Evolutionary conservation across 179 eudicot genomes (phyloP).

Genomic region (Silene coronaria): DNA sequence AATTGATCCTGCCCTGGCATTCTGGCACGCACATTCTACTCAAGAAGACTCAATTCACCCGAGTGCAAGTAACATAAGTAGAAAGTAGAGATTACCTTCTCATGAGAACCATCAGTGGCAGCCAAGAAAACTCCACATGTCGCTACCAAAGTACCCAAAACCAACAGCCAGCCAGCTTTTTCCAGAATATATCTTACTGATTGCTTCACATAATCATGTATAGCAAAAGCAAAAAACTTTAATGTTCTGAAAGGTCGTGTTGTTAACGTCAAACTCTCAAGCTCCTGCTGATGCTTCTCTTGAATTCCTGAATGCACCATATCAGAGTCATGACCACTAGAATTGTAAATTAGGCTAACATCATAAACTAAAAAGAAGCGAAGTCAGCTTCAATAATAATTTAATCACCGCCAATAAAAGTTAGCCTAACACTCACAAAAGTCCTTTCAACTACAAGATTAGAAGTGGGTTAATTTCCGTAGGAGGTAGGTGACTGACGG

Average conservation of each 20-base stretch:
- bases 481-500: too few relatives aligned
- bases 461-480: too few relatives aligned
- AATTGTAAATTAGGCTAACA: not conserved
- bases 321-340: constrained; percentile 8
- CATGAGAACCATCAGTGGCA: constrained; percentile 71
- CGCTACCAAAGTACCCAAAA: constrained; percentile 39
- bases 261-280: constrained; percentile 61
- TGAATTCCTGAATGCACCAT: constrained; percentile 52
- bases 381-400: too few relatives aligned
- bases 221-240: constrained; percentile 65
- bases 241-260: constrained; percentile 69
- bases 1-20: not conserved
- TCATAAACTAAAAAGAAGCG: too few relatives aligned
- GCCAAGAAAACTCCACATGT: constrained; percentile 42
- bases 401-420: not conserved
- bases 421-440: not conserved
- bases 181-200: constrained; percentile 53
- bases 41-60: not conserved
- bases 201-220: constrained; percentile 47
- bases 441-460: not conserved
- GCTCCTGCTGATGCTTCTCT: constrained; percentile 61
- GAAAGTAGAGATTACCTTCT: constrained; percentile 48
- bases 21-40: not conserved
- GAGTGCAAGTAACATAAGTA: not conserved
- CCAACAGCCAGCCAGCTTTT: constrained; percentile 59